Percentiles rank a stretch among this genome's conserved stretches.
Conservation (phyloP, 768 basidiomycete species). For the Mycena capillaripes region DNA sequence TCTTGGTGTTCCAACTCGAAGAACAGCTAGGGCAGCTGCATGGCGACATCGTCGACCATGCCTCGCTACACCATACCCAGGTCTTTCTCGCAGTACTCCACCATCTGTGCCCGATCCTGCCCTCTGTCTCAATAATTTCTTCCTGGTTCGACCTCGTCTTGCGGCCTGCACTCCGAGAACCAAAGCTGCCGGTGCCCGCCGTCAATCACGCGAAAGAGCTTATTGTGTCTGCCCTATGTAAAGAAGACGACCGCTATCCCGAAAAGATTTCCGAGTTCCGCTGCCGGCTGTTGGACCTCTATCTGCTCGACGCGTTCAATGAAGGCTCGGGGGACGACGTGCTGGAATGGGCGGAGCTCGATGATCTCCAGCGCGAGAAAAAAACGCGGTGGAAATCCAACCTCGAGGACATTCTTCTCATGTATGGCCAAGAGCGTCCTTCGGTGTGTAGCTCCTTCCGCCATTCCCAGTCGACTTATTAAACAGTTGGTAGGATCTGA, state of each 20-base stretch:
- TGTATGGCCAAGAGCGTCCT: constrained; percentile 73
- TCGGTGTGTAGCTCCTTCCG: constrained; percentile 61
- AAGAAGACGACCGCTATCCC: constrained; percentile 57
- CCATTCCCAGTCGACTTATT: constrained; percentile 10
- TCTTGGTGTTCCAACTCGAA: constrained; percentile 65
- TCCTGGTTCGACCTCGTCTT: constrained; percentile 88
- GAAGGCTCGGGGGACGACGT: constrained; percentile 82
- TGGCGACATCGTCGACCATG: constrained; percentile 75
- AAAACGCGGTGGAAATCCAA: constrained; percentile 82
- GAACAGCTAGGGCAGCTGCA: constrained; percentile 77
- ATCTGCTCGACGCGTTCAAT: constrained; percentile 82
- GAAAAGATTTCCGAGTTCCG: constrained; percentile 75
- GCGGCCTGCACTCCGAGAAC: constrained; percentile 83
- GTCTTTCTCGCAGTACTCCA: constrained; percentile 76
- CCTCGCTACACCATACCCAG: constrained; percentile 72
- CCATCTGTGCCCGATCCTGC: constrained; percentile 72
- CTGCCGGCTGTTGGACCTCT: constrained; percentile 78
- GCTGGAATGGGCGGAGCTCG: constrained; percentile 80
- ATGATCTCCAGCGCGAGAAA: constrained; percentile 71
- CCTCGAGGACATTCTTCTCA: constrained; percentile 80
- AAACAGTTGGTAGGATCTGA: constrained; percentile 66
- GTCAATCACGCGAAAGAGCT: constrained; percentile 81
- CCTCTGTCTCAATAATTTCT: constrained; percentile 77
- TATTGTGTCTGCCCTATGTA: constrained; percentile 72
- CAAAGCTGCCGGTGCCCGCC: constrained; percentile 70